A percentile compares a stretch with the other conserved stretches of the same genome.
phyloP scores from a whole-genome alignment of 805 yeast genomes.

The Priceomyces medius region DNA sequence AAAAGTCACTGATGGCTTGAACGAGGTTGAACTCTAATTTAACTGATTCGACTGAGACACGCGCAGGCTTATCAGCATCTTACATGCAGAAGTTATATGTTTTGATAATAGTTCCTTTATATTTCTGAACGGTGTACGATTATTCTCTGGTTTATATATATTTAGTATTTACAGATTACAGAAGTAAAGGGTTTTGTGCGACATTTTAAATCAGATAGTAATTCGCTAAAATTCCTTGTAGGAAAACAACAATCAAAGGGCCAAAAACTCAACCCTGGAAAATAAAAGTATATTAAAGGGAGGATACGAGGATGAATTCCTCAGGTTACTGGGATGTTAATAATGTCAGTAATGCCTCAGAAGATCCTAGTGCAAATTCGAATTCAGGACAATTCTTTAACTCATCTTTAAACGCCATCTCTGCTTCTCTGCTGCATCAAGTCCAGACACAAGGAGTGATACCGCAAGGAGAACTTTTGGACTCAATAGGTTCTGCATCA shows the following conservation, averaged over 20 bases:
- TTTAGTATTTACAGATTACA: no score
- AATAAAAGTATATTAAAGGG: no score
- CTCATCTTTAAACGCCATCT: conserved; percentile 7
- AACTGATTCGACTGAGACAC: no score
- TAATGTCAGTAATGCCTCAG: not conserved
- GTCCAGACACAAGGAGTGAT: conserved; percentile 28
- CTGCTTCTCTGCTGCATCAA: conserved; percentile 20
- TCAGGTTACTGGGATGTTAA: conserved; percentile 27
- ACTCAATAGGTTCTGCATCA: conserved; percentile 24
- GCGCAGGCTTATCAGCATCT: no score
- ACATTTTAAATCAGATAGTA: not conserved
- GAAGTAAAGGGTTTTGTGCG: conserved; percentile 1
- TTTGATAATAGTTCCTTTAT: no score
- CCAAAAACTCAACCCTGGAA: no score
- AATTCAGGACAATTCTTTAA: conserved; percentile 6
- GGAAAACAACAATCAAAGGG: no score
- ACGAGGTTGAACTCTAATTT: conserved; percentile 7
- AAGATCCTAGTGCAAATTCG: conserved; percentile 5
- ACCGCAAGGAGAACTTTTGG: conserved; percentile 28
- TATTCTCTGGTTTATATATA: not conserved
- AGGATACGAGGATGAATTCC: conserved; percentile 19
- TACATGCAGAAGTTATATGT: no score
- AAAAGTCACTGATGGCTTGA: conserved; percentile 2
- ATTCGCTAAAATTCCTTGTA: conserved; percentile 1
- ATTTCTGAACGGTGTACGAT: not conserved